These are phyloP conservation scores for Suillus hirtellus DNA, from an alignment of 768 basidiomycete species.

Conservation along the genomic window DNA sequence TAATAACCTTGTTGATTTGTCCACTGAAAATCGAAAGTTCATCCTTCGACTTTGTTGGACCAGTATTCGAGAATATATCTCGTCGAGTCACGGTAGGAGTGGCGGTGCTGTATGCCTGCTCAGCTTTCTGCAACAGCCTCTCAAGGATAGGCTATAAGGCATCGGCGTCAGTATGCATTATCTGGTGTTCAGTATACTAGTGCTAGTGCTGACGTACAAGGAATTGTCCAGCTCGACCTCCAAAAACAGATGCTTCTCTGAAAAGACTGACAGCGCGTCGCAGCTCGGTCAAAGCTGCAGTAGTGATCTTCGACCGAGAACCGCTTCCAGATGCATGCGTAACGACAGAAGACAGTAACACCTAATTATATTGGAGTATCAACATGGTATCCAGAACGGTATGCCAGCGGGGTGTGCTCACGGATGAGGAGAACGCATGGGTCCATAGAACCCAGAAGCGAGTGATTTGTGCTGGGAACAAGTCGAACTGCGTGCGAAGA, in stretches of 20 bases:
- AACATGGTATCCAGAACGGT: conserved; percentile 6
- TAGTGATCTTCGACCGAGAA: conserved; percentile 62
- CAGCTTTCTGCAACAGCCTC: conserved; percentile 62
- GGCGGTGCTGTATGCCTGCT: conserved; percentile 49
- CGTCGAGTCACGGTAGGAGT: conserved; percentile 41
- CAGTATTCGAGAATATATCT: conserved; percentile 61
- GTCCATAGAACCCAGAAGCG: conserved; percentile 77
- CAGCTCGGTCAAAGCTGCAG: conserved; percentile 68
- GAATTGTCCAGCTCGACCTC: conserved; percentile 71
- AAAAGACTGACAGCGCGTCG: conserved; percentile 62
- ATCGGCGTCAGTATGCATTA: not conserved
- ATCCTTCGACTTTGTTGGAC: conserved; percentile 51
- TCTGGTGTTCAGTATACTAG: not conserved
- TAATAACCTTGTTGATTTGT: conserved; percentile 64
- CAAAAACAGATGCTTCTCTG: conserved; percentile 56
- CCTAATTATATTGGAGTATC: conserved; percentile 38
- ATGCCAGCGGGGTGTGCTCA: conserved; percentile 31
- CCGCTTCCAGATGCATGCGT: conserved; percentile 54
- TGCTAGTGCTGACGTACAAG: conserved; percentile 43
- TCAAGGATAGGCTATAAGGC: conserved; percentile 60
- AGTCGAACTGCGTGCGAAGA: conserved; percentile 47
- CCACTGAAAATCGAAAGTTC: conserved; percentile 77
- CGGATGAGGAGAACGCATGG: conserved; percentile 66
- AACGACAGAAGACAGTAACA: conserved; percentile 77
- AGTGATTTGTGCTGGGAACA: conserved; percentile 58